Evolutionary conservation across 306 rosid genomes (phyloP), one percentile per base, ranked within the genome.

Genomic region (Benincasa hispida): DNA sequence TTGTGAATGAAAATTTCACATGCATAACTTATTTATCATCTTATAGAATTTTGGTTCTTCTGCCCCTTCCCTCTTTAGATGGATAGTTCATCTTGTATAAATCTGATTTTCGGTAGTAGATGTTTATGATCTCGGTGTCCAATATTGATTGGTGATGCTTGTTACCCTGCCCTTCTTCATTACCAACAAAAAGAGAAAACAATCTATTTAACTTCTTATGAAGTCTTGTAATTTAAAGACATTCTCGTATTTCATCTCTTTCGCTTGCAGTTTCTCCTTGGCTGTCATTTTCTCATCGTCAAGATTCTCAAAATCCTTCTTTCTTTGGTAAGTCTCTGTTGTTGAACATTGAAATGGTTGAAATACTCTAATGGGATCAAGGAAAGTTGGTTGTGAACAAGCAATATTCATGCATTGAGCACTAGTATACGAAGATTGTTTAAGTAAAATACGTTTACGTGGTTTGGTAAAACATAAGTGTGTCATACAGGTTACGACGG

Each of bases 221-320:
- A n/a, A n/a, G n/a, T n/a, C n/a, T n/a, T 66, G 73, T 66, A 66
- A 66, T 66, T 66, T 66, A 66, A 66, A 66, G 53, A 66, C 32
- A 66, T 66, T 66, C 28, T 66, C 28, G 13, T 66, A 53, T 66
- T 37, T 66, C 53, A n/a, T n/a, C 73, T 66, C 24, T 62, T 14
- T 62, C 47, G 10, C 68, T 24, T 66, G 73, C 53, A 63, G 72
- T 63, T 63, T 47, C 51, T 39, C n/a, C 19, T 21, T 19, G 37
- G 73, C 73, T 66, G 45, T 66, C 14, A 53, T 9, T 22, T 21
- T 37, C 30, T 39, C 9, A n/a, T 32, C 39, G 21, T 32, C 42
- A 42, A 21, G 15, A 37, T 66, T 8, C 73, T 30, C 13, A 51
- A 39, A 66, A 66, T 9, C 28, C 51, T 66, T 19, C 3, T 28